Conservation (phyloP, 352 stramenopile genomes). For the Salisapilia sapeloensis region DNA sequence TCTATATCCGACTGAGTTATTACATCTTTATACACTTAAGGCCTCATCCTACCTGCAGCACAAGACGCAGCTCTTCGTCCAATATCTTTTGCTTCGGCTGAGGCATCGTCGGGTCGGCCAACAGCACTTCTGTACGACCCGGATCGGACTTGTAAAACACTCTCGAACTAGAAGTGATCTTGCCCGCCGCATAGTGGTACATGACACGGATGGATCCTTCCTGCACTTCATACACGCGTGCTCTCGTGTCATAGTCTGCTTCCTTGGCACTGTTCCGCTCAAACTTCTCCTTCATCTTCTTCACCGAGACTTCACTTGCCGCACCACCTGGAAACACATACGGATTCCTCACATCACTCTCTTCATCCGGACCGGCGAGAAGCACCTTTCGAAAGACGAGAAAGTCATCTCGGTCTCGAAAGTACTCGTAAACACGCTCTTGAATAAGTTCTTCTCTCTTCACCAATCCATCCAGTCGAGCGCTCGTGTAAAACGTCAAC, state of each 20-base stretch:
- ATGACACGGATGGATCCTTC: constrained; percentile 79
- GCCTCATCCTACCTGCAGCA: constrained; percentile 47
- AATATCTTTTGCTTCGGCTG: constrained; percentile 62
- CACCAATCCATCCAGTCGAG: constrained; percentile 77
- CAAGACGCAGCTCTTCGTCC: constrained; percentile 45
- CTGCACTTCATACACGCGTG: constrained; percentile 83
- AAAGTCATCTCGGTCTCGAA: constrained; percentile 72
- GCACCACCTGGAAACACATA: constrained; percentile 58
- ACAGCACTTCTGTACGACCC: constrained; percentile 47
- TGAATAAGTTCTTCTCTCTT: constrained; percentile 79
- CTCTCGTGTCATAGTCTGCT: constrained; percentile 73
- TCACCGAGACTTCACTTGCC: constrained; percentile 66
- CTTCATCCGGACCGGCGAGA: constrained; percentile 56
- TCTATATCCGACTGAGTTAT: constrained; percentile 6
- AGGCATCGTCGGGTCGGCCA: constrained; percentile 40
- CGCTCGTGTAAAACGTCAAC: constrained; percentile 84
- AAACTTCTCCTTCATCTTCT: constrained; percentile 91
- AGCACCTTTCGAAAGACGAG: constrained; percentile 72
- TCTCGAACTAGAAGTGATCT: constrained; percentile 73
- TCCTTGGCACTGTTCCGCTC: constrained; percentile 25
- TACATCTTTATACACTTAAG: no score
- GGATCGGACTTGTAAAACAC: constrained; percentile 68
- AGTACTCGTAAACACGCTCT: constrained; percentile 74
- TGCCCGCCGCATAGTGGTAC: constrained; percentile 86
- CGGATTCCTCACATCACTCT: constrained; percentile 59